A percentile compares a stretch with the other conserved stretches of the same genome.
phyloP scores from a whole-genome alignment of 768 basidiomycete genomes.

The Daedaleopsis nitida region DNA sequence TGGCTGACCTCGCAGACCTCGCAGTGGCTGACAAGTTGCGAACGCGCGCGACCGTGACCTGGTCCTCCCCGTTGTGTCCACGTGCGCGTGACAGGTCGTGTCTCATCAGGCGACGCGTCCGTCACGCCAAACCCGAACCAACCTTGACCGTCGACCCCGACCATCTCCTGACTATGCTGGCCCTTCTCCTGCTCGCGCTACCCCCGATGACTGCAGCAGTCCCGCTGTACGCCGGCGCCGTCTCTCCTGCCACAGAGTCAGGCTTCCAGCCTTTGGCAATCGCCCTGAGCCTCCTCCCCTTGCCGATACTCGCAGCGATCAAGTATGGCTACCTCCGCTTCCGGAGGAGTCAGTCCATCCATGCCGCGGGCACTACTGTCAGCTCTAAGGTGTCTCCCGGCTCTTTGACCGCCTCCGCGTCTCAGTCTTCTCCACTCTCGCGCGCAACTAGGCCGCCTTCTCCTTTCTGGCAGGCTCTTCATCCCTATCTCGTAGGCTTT shows the following conservation, averaged over 20 bases:
- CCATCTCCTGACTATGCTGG: not conserved
- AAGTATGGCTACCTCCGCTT: constrained; percentile 26
- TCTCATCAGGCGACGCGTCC: not conserved
- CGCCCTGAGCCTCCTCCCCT: constrained; percentile 21
- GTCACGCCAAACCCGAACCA: not conserved
- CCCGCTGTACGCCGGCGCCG: not conserved
- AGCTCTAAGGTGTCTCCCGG: not conserved
- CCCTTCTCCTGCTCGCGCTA: not conserved
- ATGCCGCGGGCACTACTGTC: not conserved
- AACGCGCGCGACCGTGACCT: too few relatives aligned
- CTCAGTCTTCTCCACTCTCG: not conserved
- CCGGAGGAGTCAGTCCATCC: constrained; percentile 24
- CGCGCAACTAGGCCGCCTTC: not conserved
- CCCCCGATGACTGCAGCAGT: not conserved
- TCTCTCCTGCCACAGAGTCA: not conserved
- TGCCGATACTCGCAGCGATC: constrained; percentile 22
- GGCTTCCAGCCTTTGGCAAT: constrained; percentile 8
- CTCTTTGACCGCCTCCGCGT: not conserved
- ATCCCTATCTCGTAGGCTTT: constrained; percentile 28
- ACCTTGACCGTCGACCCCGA: not conserved
- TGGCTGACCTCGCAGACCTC: not conserved
- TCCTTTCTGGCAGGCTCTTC: not conserved
- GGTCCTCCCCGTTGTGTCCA: not conserved
- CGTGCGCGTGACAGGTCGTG: not conserved
- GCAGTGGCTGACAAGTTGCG: too few relatives aligned